A percentile compares a stretch with the other conserved stretches of the same genome.
Evolutionary conservation across 352 stramenopile species (phyloP).

Genomic region (Globisporangium camurandrum): DNA sequence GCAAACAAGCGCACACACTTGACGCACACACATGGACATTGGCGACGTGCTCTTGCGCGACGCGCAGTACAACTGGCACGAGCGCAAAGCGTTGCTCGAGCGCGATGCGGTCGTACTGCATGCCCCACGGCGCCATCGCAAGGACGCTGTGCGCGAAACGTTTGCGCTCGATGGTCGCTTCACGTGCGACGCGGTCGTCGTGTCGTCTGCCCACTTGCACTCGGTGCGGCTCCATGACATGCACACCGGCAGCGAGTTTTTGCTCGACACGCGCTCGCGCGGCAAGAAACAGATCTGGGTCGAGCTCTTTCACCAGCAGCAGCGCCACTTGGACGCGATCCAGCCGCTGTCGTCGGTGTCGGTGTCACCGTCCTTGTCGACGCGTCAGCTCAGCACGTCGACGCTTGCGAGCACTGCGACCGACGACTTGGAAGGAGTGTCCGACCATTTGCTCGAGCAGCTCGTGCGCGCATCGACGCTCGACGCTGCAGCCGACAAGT

Average conservation of each 20-base stretch:
- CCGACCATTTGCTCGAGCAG: slow-evolving; percentile 4
- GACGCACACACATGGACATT: slow-evolving; percentile 26
- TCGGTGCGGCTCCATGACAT: slow-evolving; percentile 41
- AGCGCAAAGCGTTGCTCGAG: slow-evolving; percentile 23
- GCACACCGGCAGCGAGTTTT: slow-evolving; percentile 28
- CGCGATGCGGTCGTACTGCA: slow-evolving; percentile 31
- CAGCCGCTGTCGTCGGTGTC: slow-evolving; percentile 4
- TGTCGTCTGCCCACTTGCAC: slow-evolving; percentile 53
- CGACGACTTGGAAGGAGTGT: background rate
- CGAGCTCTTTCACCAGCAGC: slow-evolving; percentile 28
- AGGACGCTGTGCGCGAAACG: slow-evolving; percentile 15
- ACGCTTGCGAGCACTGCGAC: background rate
- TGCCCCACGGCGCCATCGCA: too few species aligned
- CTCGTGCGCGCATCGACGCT: slow-evolving; percentile 17
- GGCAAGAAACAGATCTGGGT: slow-evolving; percentile 55
- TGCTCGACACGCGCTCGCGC: slow-evolving; percentile 31
- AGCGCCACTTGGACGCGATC: slow-evolving; percentile 11
- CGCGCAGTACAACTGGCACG: slow-evolving; percentile 39
- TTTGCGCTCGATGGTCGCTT: slow-evolving; percentile 34
- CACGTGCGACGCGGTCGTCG: slow-evolving; percentile 43
- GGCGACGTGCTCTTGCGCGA: slow-evolving; percentile 39
- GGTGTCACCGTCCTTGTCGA: background rate
- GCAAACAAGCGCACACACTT: background rate
- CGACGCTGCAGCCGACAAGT: slow-evolving; percentile 14
- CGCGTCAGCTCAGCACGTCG: background rate